These are phyloP conservation scores for Naganishia kalamii DNA, from an alignment of 768 basidiomycete genomes.

Conservation along the genomic window DNA sequence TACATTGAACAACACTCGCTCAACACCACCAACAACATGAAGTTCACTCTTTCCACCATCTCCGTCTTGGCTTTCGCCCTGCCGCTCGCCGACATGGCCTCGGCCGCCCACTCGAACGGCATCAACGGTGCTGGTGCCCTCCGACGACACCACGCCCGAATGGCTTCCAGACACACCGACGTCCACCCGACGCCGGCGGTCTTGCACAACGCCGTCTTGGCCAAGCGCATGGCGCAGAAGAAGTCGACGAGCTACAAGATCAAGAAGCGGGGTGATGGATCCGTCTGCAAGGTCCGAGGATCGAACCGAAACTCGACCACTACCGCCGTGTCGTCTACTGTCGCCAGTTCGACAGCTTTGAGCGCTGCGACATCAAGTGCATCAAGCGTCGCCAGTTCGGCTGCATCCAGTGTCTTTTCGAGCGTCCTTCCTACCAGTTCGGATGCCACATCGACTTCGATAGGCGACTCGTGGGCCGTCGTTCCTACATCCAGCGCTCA, in stretches of 20 bases:
- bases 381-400: too few relatives aligned
- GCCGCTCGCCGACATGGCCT: conserved; percentile 6
- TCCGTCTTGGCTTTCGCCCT: conserved; percentile 11
- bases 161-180: background rate
- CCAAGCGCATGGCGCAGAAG: conserved; percentile 3
- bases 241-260: conserved; percentile 12
- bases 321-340: background rate
- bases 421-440: conserved; percentile 11
- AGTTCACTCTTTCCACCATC: conserved; percentile 10
- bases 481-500: conserved; percentile 9
- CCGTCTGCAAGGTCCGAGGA: conserved; percentile 8
- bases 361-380: too few relatives aligned
- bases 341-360: background rate
- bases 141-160: conserved; percentile 21
- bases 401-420: background rate
- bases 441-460: background rate
- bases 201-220: conserved; percentile 4
- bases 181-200: background rate
- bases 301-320: background rate
- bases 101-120: conserved; percentile 6
- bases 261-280: conserved; percentile 17
- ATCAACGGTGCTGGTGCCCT: background rate
- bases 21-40: conserved; percentile 13
- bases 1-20: background rate
- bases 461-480: background rate